Base-by-base conservation (phyloP, 805 yeast genomes). In the Candida michaelii region DNA sequence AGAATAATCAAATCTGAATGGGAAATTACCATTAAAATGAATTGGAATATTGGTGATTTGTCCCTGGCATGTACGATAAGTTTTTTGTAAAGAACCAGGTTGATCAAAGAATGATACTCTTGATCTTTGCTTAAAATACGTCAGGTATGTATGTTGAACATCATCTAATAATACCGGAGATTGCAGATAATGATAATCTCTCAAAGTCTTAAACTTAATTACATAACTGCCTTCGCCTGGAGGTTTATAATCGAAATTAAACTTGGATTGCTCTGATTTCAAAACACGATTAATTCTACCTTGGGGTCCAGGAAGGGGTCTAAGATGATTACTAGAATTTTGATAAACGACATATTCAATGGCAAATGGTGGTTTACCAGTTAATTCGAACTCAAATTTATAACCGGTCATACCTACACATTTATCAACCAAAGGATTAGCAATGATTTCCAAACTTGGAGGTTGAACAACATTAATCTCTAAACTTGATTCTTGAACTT, bases 321-420 rank as follows among this genome's bases (percentile, higher is more conserved):
- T 58, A 13, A 67, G 44, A 3, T 58, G 42, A 30, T 59, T 57
- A 7, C 63, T 51, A 3, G 54, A 45, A 43, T 79, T 77, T 14
- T 39, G 42, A 53, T 78, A 85, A 11, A 83, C 80, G 33, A 76
- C 73, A 46, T 83, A 82, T 30, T 72, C 75, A 17, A 89, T 72
- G 42, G 73, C 74, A 65, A 85, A 93, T 1, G 98, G 97, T 0
- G 96, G 85, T 21, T 82, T 77, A 13, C 99, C 98, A 0, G 74
- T 62, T 44, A 90, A 71, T 39, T 83, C 86, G 47, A 88, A 89
- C 24, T 74, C 71, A 45, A 89, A 80, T 17, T 69, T 69, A 51
- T 72, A 79, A 0, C 97, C 99, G 7, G 89, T 82, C 34, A 89
- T 88, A 0, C 99, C 99, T 23, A 93, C 85, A 66, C 99, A 93